Evolutionary conservation across 345 rosid species (phyloP).

Genomic region (Salix viminalis): DNA sequence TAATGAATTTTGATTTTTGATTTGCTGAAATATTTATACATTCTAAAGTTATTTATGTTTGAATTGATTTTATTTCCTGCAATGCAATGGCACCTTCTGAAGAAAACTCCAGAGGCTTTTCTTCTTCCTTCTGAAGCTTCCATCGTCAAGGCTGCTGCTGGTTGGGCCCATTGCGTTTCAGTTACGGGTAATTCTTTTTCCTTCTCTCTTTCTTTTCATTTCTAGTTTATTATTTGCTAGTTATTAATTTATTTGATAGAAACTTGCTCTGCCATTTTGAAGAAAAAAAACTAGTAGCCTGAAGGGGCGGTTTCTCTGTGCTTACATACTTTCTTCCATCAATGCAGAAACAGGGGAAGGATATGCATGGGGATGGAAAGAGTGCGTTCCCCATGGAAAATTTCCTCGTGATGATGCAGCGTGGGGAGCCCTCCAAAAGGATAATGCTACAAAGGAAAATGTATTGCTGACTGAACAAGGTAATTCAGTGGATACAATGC

Average conservation of each 20-base stretch:
- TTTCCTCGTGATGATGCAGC: slow-evolving; percentile 24
- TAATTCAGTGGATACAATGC: slow-evolving; percentile 10
- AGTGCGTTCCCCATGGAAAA: slow-evolving; percentile 65
- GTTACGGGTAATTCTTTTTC: slow-evolving; percentile 43
- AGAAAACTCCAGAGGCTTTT: slow-evolving; percentile 77
- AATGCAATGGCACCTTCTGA: neutral
- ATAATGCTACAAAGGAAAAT: slow-evolving; percentile 37
- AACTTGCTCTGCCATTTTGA: neutral
- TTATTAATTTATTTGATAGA: neutral
- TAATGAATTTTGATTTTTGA: slow-evolving; percentile 27
- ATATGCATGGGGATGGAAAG: slow-evolving; percentile 95
- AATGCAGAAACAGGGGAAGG: slow-evolving; percentile 60
- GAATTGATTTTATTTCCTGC: slow-evolving; percentile 25
- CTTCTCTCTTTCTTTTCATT: no score
- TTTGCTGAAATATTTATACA: neutral
- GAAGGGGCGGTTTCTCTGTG: no score
- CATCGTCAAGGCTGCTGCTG: slow-evolving; percentile 57
- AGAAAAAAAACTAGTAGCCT: no score
- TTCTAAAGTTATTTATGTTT: slow-evolving; percentile 7
- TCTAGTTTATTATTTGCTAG: neutral
- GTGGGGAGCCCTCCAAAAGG: slow-evolving; percentile 41
- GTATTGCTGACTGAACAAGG: slow-evolving; percentile 44
- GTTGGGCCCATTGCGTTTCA: slow-evolving; percentile 87
- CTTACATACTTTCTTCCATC: slow-evolving; percentile 1
- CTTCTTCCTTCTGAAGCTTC: slow-evolving; percentile 61